Conservation (phyloP, 148 eudicot species). For the Gaultheria prostrata region DNA sequence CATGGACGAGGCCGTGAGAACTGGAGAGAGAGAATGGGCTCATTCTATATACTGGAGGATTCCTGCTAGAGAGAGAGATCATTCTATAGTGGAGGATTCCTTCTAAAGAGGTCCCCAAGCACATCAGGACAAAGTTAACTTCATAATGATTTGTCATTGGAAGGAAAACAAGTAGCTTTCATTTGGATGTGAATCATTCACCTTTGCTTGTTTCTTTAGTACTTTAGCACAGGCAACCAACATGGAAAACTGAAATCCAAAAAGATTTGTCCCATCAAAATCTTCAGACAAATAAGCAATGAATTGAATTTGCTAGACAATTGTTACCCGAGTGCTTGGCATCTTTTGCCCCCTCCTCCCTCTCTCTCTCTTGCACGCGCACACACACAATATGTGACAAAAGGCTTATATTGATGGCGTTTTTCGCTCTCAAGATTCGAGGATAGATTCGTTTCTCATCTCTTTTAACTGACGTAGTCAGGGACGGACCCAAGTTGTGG, state of each 20-base stretch:
- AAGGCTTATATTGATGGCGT: not conserved
- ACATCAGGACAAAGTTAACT: slow-evolving; percentile 34
- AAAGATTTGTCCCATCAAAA: slow-evolving; percentile 21
- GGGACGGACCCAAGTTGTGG: no score
- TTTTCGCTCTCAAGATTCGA: not conserved
- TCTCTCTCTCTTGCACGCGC: not conserved
- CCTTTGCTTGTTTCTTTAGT: slow-evolving; percentile 22
- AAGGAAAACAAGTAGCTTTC: slow-evolving; percentile 21
- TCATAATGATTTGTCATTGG: slow-evolving; percentile 11
- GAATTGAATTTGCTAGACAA: slow-evolving; percentile 16
- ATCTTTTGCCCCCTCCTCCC: not conserved
- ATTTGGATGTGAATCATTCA: slow-evolving; percentile 1
- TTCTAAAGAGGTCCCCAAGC: slow-evolving; percentile 25
- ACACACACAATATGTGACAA: not conserved
- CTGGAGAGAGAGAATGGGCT: not conserved
- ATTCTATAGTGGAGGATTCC: slow-evolving; percentile 5
- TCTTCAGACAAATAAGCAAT: slow-evolving; percentile 19
- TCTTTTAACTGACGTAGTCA: not conserved
- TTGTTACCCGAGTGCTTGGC: slow-evolving; percentile 22
- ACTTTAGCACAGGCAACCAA: slow-evolving; percentile 13
- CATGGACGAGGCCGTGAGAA: no score
- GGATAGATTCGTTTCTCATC: not conserved
- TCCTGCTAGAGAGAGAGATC: not conserved
- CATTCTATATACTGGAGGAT: not conserved
- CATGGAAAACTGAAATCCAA: slow-evolving; percentile 16